A percentile compares a stretch with the other conserved stretches of the same genome.
phyloP scores from a whole-genome alignment of 176 grass and related monocot species.

The Zea mays region Zm-B73-REFERENCE-NAM-5.0 NC_050101.1:131761001-131761500 shows the following conservation, averaged over 20 bases:
- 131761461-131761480: not conserved
- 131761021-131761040: not conserved
- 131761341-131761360: not conserved
- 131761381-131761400: not conserved
- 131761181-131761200: conserved; percentile 18
- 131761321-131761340: not conserved
- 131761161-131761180: not conserved
- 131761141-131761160: too few relatives aligned
- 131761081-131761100: not conserved
- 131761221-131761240: not conserved
- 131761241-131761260: conserved; percentile 7
- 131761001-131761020: not conserved
- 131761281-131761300: not conserved
- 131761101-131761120: too few relatives aligned
- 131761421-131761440: not conserved
- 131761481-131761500: not conserved
- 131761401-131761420: not conserved
- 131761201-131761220: not conserved
- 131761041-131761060: not conserved
- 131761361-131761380: not conserved
- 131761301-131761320: not conserved
- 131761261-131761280: not conserved
- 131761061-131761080: not conserved
- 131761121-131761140: not conserved
- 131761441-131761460: not conserved